Evolutionary conservation across 2,329 filamentous ascomycete genomes (phyloP), one percentile per base, ranked within the genome.

Genomic region (Phaeosphaeriaceae sp.): DNA sequence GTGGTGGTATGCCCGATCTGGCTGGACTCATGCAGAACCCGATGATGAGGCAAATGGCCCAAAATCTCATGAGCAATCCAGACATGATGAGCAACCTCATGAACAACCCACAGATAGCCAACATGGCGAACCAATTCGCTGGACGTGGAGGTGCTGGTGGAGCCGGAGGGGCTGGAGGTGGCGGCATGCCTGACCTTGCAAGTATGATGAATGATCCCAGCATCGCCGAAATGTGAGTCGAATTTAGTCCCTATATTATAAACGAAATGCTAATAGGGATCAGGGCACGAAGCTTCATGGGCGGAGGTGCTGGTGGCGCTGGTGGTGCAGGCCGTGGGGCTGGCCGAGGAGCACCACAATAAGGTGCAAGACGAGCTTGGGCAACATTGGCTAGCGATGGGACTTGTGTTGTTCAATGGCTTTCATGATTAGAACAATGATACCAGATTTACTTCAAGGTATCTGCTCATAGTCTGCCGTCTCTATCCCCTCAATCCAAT

Each of bases 31-130:
- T 67, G 63, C 59, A 81, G 80, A 99, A 97, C 79, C 94, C 94
- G 47, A 97, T 97, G 94, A 96, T 99, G 78, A 86, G 92, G 42
- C 89, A 84, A 77, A 97, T 97, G 92, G 94, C 94, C 4, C 91
- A 97, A 80, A 96, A 90, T 75, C 77, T 99, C 46, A 97, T 97
- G 94, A 90, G 86, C 77, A 97, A 99, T 78, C 94, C 94, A 0
- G 90, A 96, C 8, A 86, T 92, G 80, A 88, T 97, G 85, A 83
- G 81, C 71, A 94, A 92, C 73, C 77, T 99, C 50, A 96, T 99
- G 92, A 91, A 81, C 81, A 97, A 99, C 80, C 94, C 94, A 3
- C 84, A 87, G 54, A 78, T 97, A 54, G 83, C 90, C 48, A 86
- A 95, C 70, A 93, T 97, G 91, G 92, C 91, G 37, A 86, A 88